These are phyloP conservation scores for Penicillium alfredii DNA, from an alignment of 495 filamentous ascomycete species.

Conservation along the genomic window DNA sequence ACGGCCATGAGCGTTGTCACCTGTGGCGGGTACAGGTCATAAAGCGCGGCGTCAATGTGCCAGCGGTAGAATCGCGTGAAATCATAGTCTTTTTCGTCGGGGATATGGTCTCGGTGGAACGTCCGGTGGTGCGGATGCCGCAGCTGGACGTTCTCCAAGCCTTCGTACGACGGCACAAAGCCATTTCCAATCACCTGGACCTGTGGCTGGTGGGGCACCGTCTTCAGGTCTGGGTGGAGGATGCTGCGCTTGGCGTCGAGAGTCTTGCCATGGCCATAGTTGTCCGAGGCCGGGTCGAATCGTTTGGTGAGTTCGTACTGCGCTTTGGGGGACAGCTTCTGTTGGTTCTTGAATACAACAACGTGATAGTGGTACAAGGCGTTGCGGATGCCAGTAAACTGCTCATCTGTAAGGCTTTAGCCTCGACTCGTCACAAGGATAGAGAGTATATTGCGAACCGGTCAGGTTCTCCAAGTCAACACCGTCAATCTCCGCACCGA, in stretches of 20 bases:
- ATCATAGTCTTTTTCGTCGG: slow-evolving; percentile 55
- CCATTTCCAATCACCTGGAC: slow-evolving; percentile 76
- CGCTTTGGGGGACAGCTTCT: slow-evolving; percentile 53
- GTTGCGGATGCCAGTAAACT: slow-evolving; percentile 52
- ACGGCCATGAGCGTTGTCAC: slow-evolving; percentile 67
- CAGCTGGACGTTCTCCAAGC: slow-evolving; percentile 59
- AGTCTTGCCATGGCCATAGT: slow-evolving; percentile 69
- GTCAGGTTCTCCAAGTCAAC: slow-evolving; percentile 55
- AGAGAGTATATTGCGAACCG: slow-evolving; percentile 21
- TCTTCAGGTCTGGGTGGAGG: slow-evolving; percentile 72
- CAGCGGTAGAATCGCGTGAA: slow-evolving; percentile 71
- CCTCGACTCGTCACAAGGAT: background rate
- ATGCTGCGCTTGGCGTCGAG: slow-evolving; percentile 61
- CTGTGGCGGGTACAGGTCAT: slow-evolving; percentile 61
- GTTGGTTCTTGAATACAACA: slow-evolving; percentile 63
- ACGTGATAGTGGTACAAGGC: slow-evolving; percentile 59
- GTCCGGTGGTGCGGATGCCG: slow-evolving; percentile 68
- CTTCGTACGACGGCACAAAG: slow-evolving; percentile 57
- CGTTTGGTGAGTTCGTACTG: slow-evolving; percentile 65
- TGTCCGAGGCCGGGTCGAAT: slow-evolving; percentile 58
- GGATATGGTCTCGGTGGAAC: slow-evolving; percentile 61
- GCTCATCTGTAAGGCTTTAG: slow-evolving; percentile 40
- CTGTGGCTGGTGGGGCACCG: slow-evolving; percentile 70
- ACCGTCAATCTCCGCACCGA: slow-evolving; percentile 52
- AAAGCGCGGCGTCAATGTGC: slow-evolving; percentile 75